These are phyloP conservation scores for Botrytis tulipae DNA, from an alignment of 2,329 filamentous ascomycete species.

Conservation along the genomic window DNA sequence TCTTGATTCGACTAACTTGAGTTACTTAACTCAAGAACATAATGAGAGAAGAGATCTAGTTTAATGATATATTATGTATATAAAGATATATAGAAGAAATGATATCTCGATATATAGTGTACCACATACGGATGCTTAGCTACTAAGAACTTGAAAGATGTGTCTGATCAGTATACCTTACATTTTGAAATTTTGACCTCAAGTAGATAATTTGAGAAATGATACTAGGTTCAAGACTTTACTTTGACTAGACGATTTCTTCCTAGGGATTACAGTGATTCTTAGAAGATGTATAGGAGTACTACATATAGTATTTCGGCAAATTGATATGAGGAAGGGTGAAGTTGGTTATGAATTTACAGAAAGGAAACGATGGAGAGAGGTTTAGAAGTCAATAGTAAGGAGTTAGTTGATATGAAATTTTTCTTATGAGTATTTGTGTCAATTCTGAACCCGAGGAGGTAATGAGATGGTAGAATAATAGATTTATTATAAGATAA, in stretches of 20 bases:
- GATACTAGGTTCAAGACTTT: neutral
- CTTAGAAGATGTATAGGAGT: neutral
- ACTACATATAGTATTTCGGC: neutral
- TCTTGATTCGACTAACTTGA: neutral
- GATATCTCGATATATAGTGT: fast-evolving
- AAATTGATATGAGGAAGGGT: neutral
- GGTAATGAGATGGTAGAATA: neutral
- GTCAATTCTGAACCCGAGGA: neutral
- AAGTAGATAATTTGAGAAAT: neutral
- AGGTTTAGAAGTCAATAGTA: neutral
- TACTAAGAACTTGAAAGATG: neutral
- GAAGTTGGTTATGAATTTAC: no score
- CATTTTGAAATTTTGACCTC: neutral
- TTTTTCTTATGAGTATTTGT: neutral
- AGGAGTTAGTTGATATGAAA: neutral
- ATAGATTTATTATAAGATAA: neutral
- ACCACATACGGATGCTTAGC: neutral
- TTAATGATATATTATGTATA: fast-evolving
- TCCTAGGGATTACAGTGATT: neutral
- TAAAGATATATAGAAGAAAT: neutral
- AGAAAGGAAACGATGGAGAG: no score
- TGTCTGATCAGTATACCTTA: fast-evolving
- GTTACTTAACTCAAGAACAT: neutral
- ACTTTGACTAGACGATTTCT: no score
- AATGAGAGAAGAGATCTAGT: neutral